Evolutionary conservation across 129 eudicot species (phyloP).

Genomic region (Tanacetum coccineum): DNA sequence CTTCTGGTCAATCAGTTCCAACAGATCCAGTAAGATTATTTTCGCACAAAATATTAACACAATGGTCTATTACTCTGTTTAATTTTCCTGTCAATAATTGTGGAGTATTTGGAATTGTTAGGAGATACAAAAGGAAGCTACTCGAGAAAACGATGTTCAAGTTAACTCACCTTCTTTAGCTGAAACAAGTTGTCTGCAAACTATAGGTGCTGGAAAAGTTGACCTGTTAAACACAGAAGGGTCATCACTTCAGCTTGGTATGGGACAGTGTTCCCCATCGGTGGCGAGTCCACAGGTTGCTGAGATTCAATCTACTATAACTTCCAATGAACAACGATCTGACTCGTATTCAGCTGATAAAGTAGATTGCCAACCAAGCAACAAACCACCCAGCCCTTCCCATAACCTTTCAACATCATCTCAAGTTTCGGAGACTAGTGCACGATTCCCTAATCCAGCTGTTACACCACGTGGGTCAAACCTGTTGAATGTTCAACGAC

Average conservation of each 20-base stretch:
- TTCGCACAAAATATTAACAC: not conserved
- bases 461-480: slow-evolving; percentile 21
- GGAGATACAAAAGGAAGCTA: slow-evolving; percentile 29
- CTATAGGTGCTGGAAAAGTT: slow-evolving; percentile 5
- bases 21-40: slow-evolving; percentile 28
- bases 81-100: not conserved
- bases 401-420: slow-evolving; percentile 20
- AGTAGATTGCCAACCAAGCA: slow-evolving; percentile 11
- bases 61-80: not conserved
- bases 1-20: slow-evolving; percentile 19
- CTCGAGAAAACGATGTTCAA: slow-evolving; percentile 25
- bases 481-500: slow-evolving; percentile 23
- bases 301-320: not conserved
- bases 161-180: slow-evolving; percentile 9
- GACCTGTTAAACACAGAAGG: too few species aligned
- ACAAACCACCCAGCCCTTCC: slow-evolving; percentile 12
- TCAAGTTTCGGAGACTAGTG: slow-evolving; percentile 17
- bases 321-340: slow-evolving; percentile 13
- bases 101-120: slow-evolving; percentile 19
- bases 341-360: slow-evolving; percentile 12
- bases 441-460: slow-evolving; percentile 26
- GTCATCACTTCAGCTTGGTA: slow-evolving; percentile 14
- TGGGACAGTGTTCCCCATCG: slow-evolving; percentile 13
- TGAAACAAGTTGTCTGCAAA: slow-evolving; percentile 16
- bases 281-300: slow-evolving; percentile 6